These are phyloP conservation scores for Polytrichum commune DNA, from an alignment of 225 moss, liverwort and hornwort genomes.

Conservation along the genomic window DNA sequence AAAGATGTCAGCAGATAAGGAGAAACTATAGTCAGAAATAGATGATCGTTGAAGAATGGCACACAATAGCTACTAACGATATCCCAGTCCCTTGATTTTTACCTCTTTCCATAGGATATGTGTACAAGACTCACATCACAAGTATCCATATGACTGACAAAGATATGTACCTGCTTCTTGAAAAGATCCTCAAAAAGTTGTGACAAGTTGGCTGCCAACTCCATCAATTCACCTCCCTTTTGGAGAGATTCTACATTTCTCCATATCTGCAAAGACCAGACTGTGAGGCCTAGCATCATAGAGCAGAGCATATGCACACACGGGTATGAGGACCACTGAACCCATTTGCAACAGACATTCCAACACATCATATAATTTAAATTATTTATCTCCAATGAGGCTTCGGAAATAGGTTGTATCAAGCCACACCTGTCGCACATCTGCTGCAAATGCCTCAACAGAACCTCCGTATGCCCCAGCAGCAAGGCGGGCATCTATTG, in stretches of 20 bases:
- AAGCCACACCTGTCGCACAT: constrained; percentile 78
- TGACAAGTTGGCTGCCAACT: constrained; percentile 53
- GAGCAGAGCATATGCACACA: no score
- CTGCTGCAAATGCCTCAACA: constrained; percentile 89
- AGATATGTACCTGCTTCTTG: constrained; percentile 67
- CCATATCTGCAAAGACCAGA: constrained; percentile 71
- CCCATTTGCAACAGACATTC: neutral
- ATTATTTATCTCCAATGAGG: no score
- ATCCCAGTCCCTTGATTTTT: no score
- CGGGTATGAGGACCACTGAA: no score
- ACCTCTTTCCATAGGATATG: no score
- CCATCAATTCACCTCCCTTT: constrained; percentile 71
- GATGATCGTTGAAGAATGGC: no score
- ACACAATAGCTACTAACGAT: no score
- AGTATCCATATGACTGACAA: no score
- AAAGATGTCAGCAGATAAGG: no score
- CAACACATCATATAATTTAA: constrained; percentile 13
- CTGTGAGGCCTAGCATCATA: neutral
- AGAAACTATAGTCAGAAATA: no score
- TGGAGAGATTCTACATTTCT: constrained; percentile 78
- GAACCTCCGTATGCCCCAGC: constrained; percentile 93
- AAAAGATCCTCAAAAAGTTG: constrained; percentile 81
- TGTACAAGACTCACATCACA: constrained; percentile 1
- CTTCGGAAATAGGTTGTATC: no score
- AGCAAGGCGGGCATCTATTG: constrained; percentile 92